Evolutionary conservation across 495 filamentous ascomycete species (phyloP), one percentile per base, ranked within the genome.

Genomic region (Antarctomyces pellizariae): DNA sequence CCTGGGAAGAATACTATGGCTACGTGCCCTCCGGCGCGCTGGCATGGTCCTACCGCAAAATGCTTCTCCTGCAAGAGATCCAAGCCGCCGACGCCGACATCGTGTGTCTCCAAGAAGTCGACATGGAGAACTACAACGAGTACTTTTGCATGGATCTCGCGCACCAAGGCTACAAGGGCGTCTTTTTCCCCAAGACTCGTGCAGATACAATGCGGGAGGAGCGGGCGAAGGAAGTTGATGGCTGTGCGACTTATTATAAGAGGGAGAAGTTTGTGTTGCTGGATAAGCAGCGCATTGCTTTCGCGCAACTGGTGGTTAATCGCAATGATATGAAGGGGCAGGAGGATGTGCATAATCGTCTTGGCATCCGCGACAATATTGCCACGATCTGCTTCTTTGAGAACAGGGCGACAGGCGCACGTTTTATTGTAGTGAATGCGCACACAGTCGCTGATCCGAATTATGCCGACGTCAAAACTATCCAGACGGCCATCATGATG

Each of bases 321-420:
- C 62, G 89, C 26, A 74, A 78, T 3, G 86, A 93, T 46, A 86
- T 89, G 62, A 95, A 93, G 50, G 71, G 75, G 17, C 74, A 83
- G 28, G 75, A 84, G 39, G 89, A 97, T 39, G 79, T 93, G 32
- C 93, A 86, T 58, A 95, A 97, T 44, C 71, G 86, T 7, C 67
- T 95, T n/a, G 95, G 92, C 89, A 82, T 82, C 32, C 75, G 83
- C 51, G 86, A 97, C 52, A 77, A 95, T 41, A 90, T 97, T 38
- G 86, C 75, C 7, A 65, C 91, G 11, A 64, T 90, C 15, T 59
- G 74, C 31, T 86, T 97, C 49, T 60, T 95, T 26, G 89, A 95
- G 47, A 92, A 91, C 39, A 62, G 80, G 9, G 49, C 57, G 31
- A 95, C 83, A 2, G 86, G 86, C 2, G 66, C 77, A 1, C 70